Conservation (phyloP, 2,329 filamentous ascomycete genomes). For the Trichoderma atroviride region DNA sequence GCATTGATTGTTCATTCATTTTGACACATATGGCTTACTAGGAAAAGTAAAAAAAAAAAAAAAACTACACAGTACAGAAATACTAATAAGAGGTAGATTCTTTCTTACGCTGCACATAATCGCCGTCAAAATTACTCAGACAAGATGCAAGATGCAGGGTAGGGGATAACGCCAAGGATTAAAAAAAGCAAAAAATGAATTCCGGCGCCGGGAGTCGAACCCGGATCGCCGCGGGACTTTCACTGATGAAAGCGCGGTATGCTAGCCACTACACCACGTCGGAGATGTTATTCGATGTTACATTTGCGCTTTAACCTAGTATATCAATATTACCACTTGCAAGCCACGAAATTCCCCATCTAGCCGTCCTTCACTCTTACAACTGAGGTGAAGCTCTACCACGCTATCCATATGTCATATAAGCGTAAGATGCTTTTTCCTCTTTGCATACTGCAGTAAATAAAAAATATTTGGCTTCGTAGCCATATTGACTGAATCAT, state of each 20-base stretch:
- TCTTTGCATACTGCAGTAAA: neutral
- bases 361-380: neutral
- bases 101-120: neutral
- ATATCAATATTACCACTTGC: neutral
- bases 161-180: neutral
- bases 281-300: conserved; percentile 18
- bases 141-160: neutral
- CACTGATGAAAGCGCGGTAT: conserved; percentile 27
- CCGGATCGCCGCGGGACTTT: conserved; percentile 27
- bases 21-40: neutral
- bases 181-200: conserved; percentile 5
- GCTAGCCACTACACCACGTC: conserved; percentile 28
- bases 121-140: neutral
- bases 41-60: neutral
- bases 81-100: neutral
- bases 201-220: conserved; percentile 28
- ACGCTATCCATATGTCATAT: neutral
- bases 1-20: neutral
- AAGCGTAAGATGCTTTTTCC: neutral
- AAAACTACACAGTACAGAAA: neutral
- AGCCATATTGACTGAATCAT: neutral
- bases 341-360: neutral
- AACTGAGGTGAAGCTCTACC: neutral
- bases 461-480: neutral
- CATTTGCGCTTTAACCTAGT: accelerated